Base-by-base conservation (phyloP, 2,329 filamentous ascomycete genomes). In the Pseudocercospora fuligena region DNA sequence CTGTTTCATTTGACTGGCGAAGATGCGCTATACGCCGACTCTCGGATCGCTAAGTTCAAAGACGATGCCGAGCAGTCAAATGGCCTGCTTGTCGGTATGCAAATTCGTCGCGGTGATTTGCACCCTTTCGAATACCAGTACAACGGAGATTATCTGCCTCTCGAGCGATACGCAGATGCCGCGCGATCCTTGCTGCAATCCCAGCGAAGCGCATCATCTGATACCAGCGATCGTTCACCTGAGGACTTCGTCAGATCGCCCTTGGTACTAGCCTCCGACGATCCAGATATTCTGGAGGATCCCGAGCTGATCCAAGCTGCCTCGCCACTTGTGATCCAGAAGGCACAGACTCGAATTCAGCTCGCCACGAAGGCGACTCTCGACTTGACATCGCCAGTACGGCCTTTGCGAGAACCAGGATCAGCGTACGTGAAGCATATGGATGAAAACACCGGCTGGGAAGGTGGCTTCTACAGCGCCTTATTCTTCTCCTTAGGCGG, bases 71-170 rank as follows among this genome's bases (percentile, higher is more conserved):
- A 79, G 43, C 76, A 79, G 21, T 78, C 82, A 7, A 82, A 82
- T 25, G 85, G 86, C 59, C 83, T 87, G 16, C 82, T 87, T 33
- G 82, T 96, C 46, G 92, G 91, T 23, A 79, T 95, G 60, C 93
- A 97, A 72, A 86, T 97, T 66, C 90, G 93, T 12, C 90, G 89
- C 63, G 93, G 93, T 29, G 93, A 97, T 76, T 83, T 88, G 8
- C 92, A 92, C 72, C 92, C 93, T 0, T 83, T 88, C 65, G 92
- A 94, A 77, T 94, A 93, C 78, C 90, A 94, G 76, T 94, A 93
- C 79, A 85, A 87, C 53, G 86, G 89, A 63, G 90, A 91, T 31
- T 96, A 96, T 75, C 87, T 96, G 19, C 93, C 93, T 0, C 82
- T 92, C 0, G 86, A 90, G 61, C 80, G 86, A 25, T 97, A 93